Percentiles rank a stretch among this genome's conserved stretches.
Evolutionary conservation across 768 basidiomycete species (phyloP).

Genomic region (Suillus fuscotomentosus): DNA sequence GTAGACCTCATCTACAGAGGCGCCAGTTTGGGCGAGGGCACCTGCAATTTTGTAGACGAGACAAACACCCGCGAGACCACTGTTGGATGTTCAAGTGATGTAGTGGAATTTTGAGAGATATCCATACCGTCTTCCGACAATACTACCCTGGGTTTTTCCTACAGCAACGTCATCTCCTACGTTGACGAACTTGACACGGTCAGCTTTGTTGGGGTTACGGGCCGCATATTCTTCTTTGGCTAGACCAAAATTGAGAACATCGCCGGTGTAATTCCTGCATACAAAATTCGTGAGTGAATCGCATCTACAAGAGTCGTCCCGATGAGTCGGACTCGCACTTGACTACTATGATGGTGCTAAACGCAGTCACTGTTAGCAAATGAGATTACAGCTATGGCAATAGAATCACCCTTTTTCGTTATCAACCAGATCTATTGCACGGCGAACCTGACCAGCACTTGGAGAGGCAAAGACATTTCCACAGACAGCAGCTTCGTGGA

Average conservation of each 20-base stretch:
- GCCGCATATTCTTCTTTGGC: slow-evolving; percentile 84
- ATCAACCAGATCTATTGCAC: slow-evolving; percentile 74
- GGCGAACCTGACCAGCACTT: slow-evolving; percentile 78
- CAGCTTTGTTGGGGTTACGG: slow-evolving; percentile 61
- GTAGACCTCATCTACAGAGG: slow-evolving; percentile 66
- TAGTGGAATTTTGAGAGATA: not conserved
- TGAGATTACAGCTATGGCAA: not conserved
- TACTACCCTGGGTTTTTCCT: slow-evolving; percentile 72
- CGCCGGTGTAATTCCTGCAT: slow-evolving; percentile 82
- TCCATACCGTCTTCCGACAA: slow-evolving; percentile 76
- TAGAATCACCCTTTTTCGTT: slow-evolving; percentile 64
- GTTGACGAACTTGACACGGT: slow-evolving; percentile 70
- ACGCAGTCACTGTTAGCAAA: not conserved
- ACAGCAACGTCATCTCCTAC: slow-evolving; percentile 93
- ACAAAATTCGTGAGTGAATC: slow-evolving; percentile 3
- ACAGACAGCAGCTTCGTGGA: slow-evolving; percentile 66
- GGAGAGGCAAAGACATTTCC: slow-evolving; percentile 92
- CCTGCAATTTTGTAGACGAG: slow-evolving; percentile 92
- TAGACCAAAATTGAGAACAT: slow-evolving; percentile 88
- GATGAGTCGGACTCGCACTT: slow-evolving; percentile 46
- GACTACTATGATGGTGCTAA: slow-evolving; percentile 77
- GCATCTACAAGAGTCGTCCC: not conserved
- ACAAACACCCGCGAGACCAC: slow-evolving; percentile 80
- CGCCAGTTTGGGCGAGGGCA: slow-evolving; percentile 70
- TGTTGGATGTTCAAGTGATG: slow-evolving; percentile 23